Evolutionary conservation across 495 filamentous ascomycete species (phyloP).

Genomic region (Massariosphaeria phaeospora): DNA sequence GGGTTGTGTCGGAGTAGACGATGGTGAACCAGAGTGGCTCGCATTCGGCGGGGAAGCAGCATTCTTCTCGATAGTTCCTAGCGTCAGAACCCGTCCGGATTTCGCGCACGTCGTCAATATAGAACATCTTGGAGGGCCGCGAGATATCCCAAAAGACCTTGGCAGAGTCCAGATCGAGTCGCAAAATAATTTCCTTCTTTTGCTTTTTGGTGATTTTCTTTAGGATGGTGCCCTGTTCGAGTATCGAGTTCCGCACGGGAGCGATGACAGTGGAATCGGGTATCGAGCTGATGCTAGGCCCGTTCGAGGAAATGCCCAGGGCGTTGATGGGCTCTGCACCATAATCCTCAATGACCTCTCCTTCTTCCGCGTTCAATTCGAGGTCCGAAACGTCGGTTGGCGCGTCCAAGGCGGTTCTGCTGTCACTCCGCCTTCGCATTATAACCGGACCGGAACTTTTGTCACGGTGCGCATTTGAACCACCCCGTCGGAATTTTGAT

Average conservation of each 20-base stretch:
- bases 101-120: conserved; percentile 90
- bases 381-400: conserved; percentile 42
- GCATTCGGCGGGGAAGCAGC: conserved; percentile 56
- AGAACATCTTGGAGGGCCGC: conserved; percentile 74
- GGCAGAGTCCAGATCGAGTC: conserved; percentile 71
- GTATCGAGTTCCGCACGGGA: conserved; percentile 61
- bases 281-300: conserved; percentile 17
- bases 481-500: conserved; percentile 62
- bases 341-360: conserved; percentile 53
- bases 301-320: conserved; percentile 39
- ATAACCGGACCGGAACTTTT: conserved; percentile 84
- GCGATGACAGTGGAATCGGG: conserved; percentile 54
- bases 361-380: conserved; percentile 53
- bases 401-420: conserved; percentile 61
- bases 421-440: conserved; percentile 80
- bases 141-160: conserved; percentile 83
- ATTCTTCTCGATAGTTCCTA: conserved; percentile 81
- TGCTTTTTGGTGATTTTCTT: conserved; percentile 81
- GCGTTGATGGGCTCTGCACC: conserved; percentile 38
- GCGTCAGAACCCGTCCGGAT: conserved; percentile 83
- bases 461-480: conserved; percentile 67
- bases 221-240: conserved; percentile 71
- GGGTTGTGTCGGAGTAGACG: conserved; percentile 65
- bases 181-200: conserved; percentile 65
- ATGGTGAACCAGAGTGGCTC: conserved; percentile 82